Evolutionary conservation across 305 asterid species (phyloP).

Genomic region (Ajuga reptans): DNA sequence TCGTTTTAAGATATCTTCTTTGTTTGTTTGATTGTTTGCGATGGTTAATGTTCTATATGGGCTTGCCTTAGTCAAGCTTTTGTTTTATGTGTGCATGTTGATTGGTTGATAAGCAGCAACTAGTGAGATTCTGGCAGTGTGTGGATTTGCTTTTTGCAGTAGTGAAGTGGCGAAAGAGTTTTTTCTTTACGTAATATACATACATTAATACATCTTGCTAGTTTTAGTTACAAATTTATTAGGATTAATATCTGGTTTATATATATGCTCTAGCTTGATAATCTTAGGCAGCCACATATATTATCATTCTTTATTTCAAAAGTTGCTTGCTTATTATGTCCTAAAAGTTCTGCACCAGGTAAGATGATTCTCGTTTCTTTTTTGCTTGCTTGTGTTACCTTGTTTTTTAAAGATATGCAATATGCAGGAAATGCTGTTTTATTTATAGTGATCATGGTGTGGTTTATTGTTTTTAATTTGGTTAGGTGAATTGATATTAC

Average conservation of each 20-base stretch:
- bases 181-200: background rate
- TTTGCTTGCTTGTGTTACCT: slow-evolving; percentile 2
- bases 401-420: background rate
- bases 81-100: background rate
- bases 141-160: background rate
- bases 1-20: background rate
- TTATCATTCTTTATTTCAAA: background rate
- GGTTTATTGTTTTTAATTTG: background rate
- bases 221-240: background rate
- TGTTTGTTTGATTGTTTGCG: slow-evolving; percentile 11
- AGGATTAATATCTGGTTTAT: background rate
- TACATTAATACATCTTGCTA: background rate
- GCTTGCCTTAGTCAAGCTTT: background rate
- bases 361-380: background rate
- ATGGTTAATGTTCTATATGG: slow-evolving; percentile 3
- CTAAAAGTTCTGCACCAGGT: background rate
- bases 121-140: background rate
- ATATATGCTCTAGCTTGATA: background rate
- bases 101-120: background rate
- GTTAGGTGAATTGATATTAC: background rate
- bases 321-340: background rate
- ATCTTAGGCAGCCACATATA: background rate
- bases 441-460: background rate
- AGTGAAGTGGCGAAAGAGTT: background rate
- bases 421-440: slow-evolving; percentile 10